Conservation (phyloP, 2,329 filamentous ascomycete genomes). For the Aureobasidium musti region DNA sequence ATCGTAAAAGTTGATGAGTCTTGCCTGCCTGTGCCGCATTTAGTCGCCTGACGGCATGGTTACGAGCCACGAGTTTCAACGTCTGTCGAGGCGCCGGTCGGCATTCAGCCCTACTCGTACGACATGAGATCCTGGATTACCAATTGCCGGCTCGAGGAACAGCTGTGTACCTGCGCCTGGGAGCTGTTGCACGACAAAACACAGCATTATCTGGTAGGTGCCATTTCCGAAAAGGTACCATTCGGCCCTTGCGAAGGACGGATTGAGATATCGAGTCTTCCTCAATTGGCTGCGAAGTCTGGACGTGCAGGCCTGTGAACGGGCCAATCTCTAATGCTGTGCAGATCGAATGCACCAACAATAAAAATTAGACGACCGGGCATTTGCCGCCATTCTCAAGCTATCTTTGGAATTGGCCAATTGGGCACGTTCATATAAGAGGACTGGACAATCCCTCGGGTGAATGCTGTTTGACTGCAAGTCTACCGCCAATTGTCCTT, state of each 20-base stretch:
- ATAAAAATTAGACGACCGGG: slow-evolving; percentile 15
- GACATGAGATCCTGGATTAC: neutral
- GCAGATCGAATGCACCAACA: slow-evolving; percentile 10
- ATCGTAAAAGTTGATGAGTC: no score
- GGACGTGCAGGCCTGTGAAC: neutral
- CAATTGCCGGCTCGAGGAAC: neutral
- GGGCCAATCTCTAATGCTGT: neutral
- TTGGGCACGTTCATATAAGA: slow-evolving; percentile 3
- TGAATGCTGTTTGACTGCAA: neutral
- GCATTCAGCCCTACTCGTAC: neutral
- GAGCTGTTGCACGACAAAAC: no score
- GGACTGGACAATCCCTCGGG: neutral
- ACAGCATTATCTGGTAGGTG: neutral
- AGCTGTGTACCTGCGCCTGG: neutral
- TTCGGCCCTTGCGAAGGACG: neutral
- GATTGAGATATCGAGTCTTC: neutral
- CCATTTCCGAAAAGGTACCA: neutral
- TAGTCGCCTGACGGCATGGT: neutral
- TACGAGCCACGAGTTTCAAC: neutral
- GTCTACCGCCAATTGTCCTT: neutral
- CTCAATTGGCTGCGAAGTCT: neutral
- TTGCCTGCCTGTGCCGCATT: neutral
- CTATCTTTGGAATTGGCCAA: slow-evolving; percentile 7
- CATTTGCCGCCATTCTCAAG: neutral
- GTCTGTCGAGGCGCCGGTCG: neutral